A percentile compares a stretch with the other conserved stretches of the same genome.
Conservation (phyloP, 352 stramenopile species). For the Phytophthora sp. region DNA sequence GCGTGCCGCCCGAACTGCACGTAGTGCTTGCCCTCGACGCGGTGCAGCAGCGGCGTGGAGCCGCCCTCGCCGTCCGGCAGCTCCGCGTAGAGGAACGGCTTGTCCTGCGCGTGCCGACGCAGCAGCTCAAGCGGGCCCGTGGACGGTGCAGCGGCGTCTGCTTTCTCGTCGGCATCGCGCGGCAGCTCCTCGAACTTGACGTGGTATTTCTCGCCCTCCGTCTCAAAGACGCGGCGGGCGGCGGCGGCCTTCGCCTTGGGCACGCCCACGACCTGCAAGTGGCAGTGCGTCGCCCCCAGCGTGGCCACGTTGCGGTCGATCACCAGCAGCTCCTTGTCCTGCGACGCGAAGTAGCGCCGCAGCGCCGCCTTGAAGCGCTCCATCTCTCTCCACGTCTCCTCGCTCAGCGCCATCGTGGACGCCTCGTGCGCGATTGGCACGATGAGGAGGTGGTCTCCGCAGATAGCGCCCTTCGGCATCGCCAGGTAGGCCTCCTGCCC, state of each 20-base stretch:
- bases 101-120: conserved; percentile 38
- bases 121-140: conserved; percentile 45
- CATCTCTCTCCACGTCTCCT: conserved; percentile 54
- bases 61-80: conserved; percentile 54
- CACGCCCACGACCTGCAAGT: conserved; percentile 76
- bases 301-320: conserved; percentile 84
- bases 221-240: conserved; percentile 57
- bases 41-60: conserved; percentile 53
- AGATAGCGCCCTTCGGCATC: conserved; percentile 84
- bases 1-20: conserved; percentile 85
- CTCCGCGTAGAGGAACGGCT: conserved; percentile 73
- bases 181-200: conserved; percentile 65
- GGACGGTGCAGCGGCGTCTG: not conserved
- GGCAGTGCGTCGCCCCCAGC: conserved; percentile 73
- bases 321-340: conserved; percentile 76
- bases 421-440: conserved; percentile 80
- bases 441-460: conserved; percentile 76
- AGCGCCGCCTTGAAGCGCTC: conserved; percentile 71
- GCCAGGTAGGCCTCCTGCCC: conserved; percentile 80
- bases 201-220: conserved; percentile 76
- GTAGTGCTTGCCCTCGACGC: conserved; percentile 81
- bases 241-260: conserved; percentile 46
- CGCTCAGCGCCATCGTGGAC: conserved; percentile 56
- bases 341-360: conserved; percentile 61
- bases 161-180: conserved; percentile 11